Percentiles rank a stretch among this genome's conserved stretches.
Evolutionary conservation across 148 eudicot species (phyloP).

Genomic region (Chenopodium album): DNA sequence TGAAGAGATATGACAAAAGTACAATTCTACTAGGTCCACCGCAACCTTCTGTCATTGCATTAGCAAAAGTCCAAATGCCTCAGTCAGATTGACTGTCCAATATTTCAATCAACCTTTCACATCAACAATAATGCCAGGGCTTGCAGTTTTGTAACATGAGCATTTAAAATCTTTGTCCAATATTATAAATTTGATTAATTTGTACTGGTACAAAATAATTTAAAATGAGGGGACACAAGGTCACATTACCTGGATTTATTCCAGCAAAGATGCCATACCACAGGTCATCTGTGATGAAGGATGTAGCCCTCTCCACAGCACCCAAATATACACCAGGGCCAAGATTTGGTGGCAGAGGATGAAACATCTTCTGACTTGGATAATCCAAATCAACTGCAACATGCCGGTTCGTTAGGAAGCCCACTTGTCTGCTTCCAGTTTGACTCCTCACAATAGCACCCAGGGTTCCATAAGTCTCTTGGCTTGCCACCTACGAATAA

Average conservation of each 20-base stretch:
- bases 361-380: constrained; percentile 97
- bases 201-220: not conserved
- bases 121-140: not conserved
- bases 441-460: constrained; percentile 97
- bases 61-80: not conserved
- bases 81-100: not conserved
- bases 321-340: constrained; percentile 98
- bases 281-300: constrained; percentile 89
- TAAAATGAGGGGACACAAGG: not conserved
- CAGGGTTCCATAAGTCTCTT: constrained; percentile 93
- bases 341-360: constrained; percentile 96
- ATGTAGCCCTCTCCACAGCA: constrained; percentile 96
- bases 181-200: not conserved
- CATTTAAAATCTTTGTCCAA: not conserved
- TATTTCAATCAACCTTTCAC: not conserved
- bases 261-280: constrained; percentile 99
- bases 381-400: constrained; percentile 95
- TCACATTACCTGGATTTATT: constrained; percentile 75
- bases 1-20: not conserved
- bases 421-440: constrained; percentile 89
- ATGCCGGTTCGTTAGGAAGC: constrained; percentile 93
- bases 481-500: constrained; percentile 75
- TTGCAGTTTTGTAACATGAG: not conserved
- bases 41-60: not conserved
- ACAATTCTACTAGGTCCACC: not conserved